Conservation (phyloP, 2,329 filamentous ascomycete species). For the Beauveria caledonica region DNA sequence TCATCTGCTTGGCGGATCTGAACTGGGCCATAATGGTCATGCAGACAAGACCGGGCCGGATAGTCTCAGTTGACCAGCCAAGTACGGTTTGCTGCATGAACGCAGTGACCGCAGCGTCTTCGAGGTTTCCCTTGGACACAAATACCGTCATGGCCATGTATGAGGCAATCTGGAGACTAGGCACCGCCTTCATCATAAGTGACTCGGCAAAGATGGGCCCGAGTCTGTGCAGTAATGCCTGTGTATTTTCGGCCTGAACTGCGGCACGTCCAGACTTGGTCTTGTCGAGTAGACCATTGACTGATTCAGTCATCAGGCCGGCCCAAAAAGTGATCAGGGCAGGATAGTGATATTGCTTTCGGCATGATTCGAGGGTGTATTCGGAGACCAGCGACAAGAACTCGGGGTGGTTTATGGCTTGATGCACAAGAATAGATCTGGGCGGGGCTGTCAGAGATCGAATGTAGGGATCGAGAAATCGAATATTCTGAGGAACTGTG, state of each 20-base stretch:
- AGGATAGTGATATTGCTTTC: slow-evolving; percentile 64
- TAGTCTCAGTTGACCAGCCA: slow-evolving; percentile 68
- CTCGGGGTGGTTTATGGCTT: slow-evolving; percentile 66
- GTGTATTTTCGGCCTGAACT: slow-evolving; percentile 72
- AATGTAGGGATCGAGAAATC: slow-evolving; percentile 81
- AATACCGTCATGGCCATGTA: slow-evolving; percentile 89
- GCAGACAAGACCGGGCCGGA: slow-evolving; percentile 67
- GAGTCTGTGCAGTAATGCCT: slow-evolving; percentile 62
- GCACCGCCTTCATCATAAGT: slow-evolving; percentile 63
- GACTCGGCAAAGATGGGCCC: slow-evolving; percentile 67
- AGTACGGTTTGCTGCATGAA: slow-evolving; percentile 83
- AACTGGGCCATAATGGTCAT: slow-evolving; percentile 76
- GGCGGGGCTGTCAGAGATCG: slow-evolving; percentile 68
- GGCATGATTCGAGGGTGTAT: slow-evolving; percentile 68
- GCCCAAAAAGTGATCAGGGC: slow-evolving; percentile 85
- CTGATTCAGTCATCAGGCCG: slow-evolving; percentile 74
- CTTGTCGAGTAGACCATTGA: slow-evolving; percentile 73
- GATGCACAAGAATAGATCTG: slow-evolving; percentile 73
- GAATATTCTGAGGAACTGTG: slow-evolving; percentile 66
- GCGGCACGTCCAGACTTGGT: slow-evolving; percentile 66
- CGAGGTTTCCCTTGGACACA: slow-evolving; percentile 71
- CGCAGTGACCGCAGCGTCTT: slow-evolving; percentile 71
- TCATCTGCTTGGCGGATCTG: slow-evolving; percentile 60
- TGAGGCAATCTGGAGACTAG: slow-evolving; percentile 75
- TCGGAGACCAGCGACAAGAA: slow-evolving; percentile 72